Evolutionary conservation across 2,329 filamentous ascomycete species (phyloP).

Genomic region (Botrytis elliptica): DNA sequence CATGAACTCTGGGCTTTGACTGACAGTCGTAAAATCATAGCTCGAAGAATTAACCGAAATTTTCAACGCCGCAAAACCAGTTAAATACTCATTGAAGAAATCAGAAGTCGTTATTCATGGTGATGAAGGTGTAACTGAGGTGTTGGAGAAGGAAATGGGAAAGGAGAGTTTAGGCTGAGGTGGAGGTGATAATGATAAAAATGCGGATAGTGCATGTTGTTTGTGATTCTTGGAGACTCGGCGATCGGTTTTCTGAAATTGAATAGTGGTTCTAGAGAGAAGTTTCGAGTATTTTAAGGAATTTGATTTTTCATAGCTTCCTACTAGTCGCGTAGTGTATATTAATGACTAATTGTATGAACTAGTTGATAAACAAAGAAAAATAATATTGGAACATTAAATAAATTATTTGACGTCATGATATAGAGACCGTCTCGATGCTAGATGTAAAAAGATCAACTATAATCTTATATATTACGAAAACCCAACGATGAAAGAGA

Average conservation of each 20-base stretch:
- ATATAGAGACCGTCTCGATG: background rate
- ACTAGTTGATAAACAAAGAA: background rate
- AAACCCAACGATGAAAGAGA: background rate
- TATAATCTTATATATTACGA: background rate
- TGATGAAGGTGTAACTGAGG: background rate
- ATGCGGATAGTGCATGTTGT: background rate
- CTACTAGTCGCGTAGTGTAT: background rate
- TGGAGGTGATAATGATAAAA: background rate
- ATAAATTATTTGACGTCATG: background rate
- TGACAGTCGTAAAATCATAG: background rate
- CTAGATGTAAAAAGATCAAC: background rate
- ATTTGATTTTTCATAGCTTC: background rate
- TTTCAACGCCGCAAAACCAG: conserved; percentile 15
- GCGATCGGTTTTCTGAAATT: background rate
- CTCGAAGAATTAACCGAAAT: conserved; percentile 19
- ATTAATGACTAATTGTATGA: background rate
- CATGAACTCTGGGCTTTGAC: background rate
- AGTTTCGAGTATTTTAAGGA: fast-evolving
- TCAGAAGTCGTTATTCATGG: background rate
- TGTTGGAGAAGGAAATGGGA: background rate
- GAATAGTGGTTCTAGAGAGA: background rate
- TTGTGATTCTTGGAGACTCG: background rate
- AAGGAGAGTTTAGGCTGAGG: background rate
- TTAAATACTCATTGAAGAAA: conserved; percentile 12
- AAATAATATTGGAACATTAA: too few relatives aligned